Conservation (phyloP, 2,329 filamentous ascomycete species). For the Aspergillus japonicus region DNA sequence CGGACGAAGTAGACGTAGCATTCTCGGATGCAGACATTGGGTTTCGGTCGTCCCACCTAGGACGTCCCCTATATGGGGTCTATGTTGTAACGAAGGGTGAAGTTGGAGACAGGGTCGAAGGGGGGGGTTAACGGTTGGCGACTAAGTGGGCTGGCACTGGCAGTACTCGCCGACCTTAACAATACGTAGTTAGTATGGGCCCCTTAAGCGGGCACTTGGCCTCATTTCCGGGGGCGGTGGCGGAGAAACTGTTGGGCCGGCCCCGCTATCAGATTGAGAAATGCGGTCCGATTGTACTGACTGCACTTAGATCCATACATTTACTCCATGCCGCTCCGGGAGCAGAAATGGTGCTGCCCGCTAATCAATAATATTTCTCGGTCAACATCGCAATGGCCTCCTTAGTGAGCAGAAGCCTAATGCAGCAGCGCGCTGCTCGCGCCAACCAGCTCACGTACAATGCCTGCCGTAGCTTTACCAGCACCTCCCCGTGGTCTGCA, state of each 20-base stretch:
- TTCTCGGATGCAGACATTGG: slow-evolving; percentile 43
- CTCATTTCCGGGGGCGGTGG: slow-evolving; percentile 25
- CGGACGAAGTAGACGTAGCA: slow-evolving; percentile 31
- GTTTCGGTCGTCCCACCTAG: slow-evolving; percentile 11
- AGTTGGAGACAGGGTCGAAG: slow-evolving; percentile 4
- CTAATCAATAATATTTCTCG: not conserved
- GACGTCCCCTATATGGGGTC: slow-evolving; percentile 15
- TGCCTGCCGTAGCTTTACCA: slow-evolving; percentile 49
- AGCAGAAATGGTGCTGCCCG: not conserved
- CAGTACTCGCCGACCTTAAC: not conserved
- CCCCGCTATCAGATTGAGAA: slow-evolving; percentile 11
- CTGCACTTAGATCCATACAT: not conserved
- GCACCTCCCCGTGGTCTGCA: slow-evolving; percentile 50
- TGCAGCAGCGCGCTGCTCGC: slow-evolving; percentile 13
- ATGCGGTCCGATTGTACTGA: not conserved
- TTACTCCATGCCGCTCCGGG: not conserved
- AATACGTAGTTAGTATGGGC: slow-evolving; percentile 4
- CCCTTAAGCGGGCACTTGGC: slow-evolving; percentile 22
- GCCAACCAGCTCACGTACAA: slow-evolving; percentile 18
- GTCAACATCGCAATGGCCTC: slow-evolving; percentile 23
- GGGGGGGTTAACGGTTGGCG: not conserved
- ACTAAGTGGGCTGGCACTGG: not conserved
- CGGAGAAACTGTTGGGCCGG: slow-evolving; percentile 34
- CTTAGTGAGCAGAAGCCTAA: slow-evolving; percentile 23
- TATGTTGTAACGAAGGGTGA: not conserved